A percentile compares a stretch with the other conserved stretches of the same genome.
These are phyloP conservation scores for Hordeum marinum DNA, from an alignment of 176 grass and related monocot species.

Conservation along the genomic window DNA sequence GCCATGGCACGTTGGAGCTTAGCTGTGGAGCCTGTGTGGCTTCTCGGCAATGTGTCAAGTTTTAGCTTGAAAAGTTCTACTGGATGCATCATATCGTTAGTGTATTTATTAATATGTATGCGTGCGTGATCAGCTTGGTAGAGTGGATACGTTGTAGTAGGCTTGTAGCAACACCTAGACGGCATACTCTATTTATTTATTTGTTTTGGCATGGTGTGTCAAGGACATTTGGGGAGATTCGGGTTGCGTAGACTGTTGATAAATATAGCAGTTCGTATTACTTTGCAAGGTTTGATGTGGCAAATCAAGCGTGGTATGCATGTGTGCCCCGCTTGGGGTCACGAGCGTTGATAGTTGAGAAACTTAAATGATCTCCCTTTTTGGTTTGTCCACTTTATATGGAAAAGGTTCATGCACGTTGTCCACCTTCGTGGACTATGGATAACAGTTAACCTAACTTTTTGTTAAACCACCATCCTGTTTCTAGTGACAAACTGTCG, in stretches of 20 bases:
- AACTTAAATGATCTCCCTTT: background rate
- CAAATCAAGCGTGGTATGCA: background rate
- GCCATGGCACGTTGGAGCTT: background rate
- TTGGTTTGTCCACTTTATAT: background rate
- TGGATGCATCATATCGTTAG: background rate
- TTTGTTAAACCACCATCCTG: background rate
- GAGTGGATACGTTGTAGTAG: background rate
- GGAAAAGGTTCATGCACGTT: background rate
- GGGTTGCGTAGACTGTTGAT: background rate
- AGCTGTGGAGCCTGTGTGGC: background rate
- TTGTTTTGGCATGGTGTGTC: background rate
- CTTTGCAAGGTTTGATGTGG: background rate
- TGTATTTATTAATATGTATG: background rate
- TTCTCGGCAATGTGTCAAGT: background rate
- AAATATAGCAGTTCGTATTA: background rate
- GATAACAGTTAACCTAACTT: background rate
- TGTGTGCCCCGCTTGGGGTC: background rate
- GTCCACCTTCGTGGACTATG: background rate
- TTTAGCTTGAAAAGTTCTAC: background rate
- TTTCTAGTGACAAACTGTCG: background rate
- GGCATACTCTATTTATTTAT: background rate
- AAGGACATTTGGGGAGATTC: background rate
- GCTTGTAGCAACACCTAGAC: background rate
- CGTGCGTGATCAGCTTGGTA: background rate
- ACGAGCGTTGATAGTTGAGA: background rate